Evolutionary conservation across 202 grass and related monocot genomes (phyloP), one percentile per base, ranked within the genome.

Genomic region (Dendrocalamus latiflorus): DNA sequence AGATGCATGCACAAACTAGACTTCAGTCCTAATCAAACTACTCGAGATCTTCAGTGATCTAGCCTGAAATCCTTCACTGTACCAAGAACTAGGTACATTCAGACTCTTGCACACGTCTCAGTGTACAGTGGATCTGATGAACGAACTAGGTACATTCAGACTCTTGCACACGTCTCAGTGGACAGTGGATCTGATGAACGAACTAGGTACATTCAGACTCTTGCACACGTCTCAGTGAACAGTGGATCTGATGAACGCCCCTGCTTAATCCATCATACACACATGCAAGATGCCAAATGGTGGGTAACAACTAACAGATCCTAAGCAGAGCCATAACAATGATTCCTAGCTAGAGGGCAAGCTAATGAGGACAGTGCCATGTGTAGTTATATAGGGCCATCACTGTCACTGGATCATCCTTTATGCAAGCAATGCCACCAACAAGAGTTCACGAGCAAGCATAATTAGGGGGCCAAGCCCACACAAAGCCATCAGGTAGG

Each of bases 401-500:
- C 74, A 20, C 47, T 78, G 34, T 78, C 72, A 72, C 56, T 37
- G 57, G 47, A 78, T 83, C 65, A 72, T 77, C 44, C 57, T 55
- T 30, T 33, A 38, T 85, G 13, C 53, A 84, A 75, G 73, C 75
- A 84, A 59, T 50, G 71, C 62, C 87, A 76, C 76, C 45, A 85
- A 85, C 54, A 85, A 81, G 62, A 85, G 87, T 89, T 81, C 76
- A 84, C 79, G 70, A 84, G 42, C 17, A 44, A 64, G 75, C 74
- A 83, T 80, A 43, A 75, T 39, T 61, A 25, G 79, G 58, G 77
- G 68, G 51, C 28, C 82, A 69, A 78, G 51, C 22, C 66, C 73
- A 83, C 66, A 74, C 41, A 25, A 58, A 2, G 68, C 50, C 26
- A 88, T 66, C 16, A 50, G 57, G 64, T 72, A 71, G 11, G 78